Evolutionary conservation across 1,284 basidiomycete genomes (phyloP), one percentile per base, ranked within the genome.

Genomic region (Ceratobasidium theobromae): DNA sequence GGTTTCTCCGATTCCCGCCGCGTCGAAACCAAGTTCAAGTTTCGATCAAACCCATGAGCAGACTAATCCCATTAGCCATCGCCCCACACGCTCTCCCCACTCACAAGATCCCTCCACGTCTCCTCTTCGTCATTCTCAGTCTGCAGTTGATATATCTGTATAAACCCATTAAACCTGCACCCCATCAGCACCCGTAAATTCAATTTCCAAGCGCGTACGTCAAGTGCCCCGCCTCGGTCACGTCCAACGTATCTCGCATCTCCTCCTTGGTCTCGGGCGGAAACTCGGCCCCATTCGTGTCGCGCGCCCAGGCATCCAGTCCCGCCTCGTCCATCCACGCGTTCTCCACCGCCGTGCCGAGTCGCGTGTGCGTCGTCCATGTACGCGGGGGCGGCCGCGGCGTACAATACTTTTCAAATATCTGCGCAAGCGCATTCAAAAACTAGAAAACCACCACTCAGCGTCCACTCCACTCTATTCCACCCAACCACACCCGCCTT

Each of bases 91-190:
- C 43, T 5, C 2, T 21, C 48, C 23, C 14, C n/a, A 64, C 83
- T 71, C 72, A 89, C 87, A 70, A 91, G 76, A 78, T 91, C 89
- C 74, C 81, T 79, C 88, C 88, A 91, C 8, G 89, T 91, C 76
- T 91, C 89, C 73, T 87, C 87, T 72, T 89, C 87, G 69, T 91
- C 89, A 70, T 85, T 89, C 72, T 89, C 86, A 1, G 88, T 90
- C 74, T 91, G 89, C 28, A 91, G 75, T 72, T 89, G 87, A 72
- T 91, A 91, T 53, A 91, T 83, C 73, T 90, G 88, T 72, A 90
- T 72, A 73, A 91, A 91, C 2, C 89, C 89, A 73, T 86, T 85
- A 73, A 89, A 85, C 23, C 88, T 89, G 35, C 16, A 28, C 27
- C 18, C 2, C 3, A 9, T 21, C 30, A 40, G 8, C 25, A n/a